phyloP scores from a whole-genome alignment of 2,329 filamentous ascomycete species.

The Onygenales sp. region DNA sequence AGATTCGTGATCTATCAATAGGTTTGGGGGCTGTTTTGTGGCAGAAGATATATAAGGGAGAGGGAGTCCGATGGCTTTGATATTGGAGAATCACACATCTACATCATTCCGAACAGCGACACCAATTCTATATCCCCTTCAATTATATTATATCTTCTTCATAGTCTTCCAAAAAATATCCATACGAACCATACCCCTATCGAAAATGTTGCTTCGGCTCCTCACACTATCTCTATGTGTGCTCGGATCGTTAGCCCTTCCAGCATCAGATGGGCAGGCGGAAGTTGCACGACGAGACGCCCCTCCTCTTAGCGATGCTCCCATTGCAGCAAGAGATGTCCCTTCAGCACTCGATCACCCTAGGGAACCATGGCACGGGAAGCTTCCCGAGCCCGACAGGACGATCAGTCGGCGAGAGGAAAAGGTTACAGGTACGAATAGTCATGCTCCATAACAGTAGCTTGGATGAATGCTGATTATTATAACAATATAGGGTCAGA shows the following conservation, averaged over 20 bases:
- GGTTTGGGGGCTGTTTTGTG: neutral
- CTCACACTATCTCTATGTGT: neutral
- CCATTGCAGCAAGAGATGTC: neutral
- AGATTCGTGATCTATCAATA: neutral
- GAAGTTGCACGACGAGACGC: neutral
- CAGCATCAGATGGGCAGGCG: neutral
- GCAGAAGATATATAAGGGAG: neutral
- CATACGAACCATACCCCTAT: neutral
- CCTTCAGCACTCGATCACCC: neutral
- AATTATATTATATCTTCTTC: neutral
- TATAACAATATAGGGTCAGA: slow-evolving; percentile 1
- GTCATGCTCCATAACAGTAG: no score
- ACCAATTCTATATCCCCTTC: neutral
- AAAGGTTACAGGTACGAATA: neutral
- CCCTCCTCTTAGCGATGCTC: neutral
- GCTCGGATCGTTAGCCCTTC: neutral
- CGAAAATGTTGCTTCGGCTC: neutral
- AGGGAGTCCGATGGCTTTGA: neutral
- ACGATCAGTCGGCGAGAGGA: neutral
- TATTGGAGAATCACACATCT: neutral
- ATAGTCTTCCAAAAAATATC: neutral
- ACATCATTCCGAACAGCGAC: neutral
- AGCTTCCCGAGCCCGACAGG: neutral
- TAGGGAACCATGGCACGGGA: neutral
- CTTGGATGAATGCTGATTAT: neutral